Percentiles rank a stretch among this genome's conserved stretches.
Evolutionary conservation across 192 early-diverging fungal genomes (phyloP).

Genomic region (Coemansia sp.): DNA sequence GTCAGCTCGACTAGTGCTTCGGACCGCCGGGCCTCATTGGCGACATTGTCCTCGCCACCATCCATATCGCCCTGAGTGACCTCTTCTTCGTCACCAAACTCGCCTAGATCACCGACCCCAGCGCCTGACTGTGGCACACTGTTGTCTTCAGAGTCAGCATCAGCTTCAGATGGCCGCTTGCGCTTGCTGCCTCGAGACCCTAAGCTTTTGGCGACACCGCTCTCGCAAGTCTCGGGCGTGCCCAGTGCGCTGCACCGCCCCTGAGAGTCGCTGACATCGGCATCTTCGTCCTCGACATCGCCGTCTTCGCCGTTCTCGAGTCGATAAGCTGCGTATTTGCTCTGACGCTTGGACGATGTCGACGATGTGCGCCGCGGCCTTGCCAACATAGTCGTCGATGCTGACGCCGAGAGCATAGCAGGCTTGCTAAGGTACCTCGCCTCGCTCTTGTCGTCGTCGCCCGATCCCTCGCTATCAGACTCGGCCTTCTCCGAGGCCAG

Average conservation of each 20-base stretch:
- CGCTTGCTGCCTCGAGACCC: slow-evolving; percentile 8
- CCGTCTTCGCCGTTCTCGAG: slow-evolving; percentile 17
- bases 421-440: slow-evolving; percentile 6
- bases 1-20: slow-evolving; percentile 47
- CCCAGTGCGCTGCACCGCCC: slow-evolving; percentile 11
- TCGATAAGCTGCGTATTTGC: neutral
- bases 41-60: slow-evolving; percentile 13
- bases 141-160: slow-evolving; percentile 12
- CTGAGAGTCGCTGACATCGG: slow-evolving; percentile 1
- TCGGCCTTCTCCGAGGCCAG: slow-evolving; percentile 6
- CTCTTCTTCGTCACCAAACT: slow-evolving; percentile 4
- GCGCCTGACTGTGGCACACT: slow-evolving; percentile 1
- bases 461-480: slow-evolving; percentile 11
- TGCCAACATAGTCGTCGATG: neutral
- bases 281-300: slow-evolving; percentile 17
- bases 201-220: neutral
- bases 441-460: slow-evolving; percentile 5
- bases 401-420: slow-evolving; percentile 2
- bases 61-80: slow-evolving; percentile 8
- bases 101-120: neutral
- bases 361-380: neutral
- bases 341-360: slow-evolving; percentile 8
- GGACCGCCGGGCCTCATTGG: slow-evolving; percentile 45
- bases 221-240: slow-evolving; percentile 11
- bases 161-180: slow-evolving; percentile 2